Percentiles rank a stretch among this genome's conserved stretches.
phyloP scores from a whole-genome alignment of 352 stramenopile genomes.

The Achlya hypogyna region DNA sequence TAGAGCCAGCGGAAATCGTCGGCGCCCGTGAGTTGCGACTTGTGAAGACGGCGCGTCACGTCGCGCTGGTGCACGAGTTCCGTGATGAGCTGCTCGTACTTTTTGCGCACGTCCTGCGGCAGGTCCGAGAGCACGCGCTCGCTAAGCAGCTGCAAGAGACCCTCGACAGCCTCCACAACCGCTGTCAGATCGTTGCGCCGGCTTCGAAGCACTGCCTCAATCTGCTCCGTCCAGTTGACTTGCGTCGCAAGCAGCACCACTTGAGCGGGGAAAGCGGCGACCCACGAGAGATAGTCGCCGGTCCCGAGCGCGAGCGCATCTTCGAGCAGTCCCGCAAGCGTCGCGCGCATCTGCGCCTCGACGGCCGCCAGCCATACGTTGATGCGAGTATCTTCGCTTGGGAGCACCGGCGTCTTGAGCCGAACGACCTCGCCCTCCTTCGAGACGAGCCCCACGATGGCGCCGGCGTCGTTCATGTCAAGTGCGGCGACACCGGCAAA shows the following conservation, averaged over 20 bases:
- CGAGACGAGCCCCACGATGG: slow-evolving; percentile 92
- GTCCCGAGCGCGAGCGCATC: slow-evolving; percentile 81
- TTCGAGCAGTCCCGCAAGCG: slow-evolving; percentile 92
- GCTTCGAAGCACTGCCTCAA: slow-evolving; percentile 86
- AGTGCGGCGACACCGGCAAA: slow-evolving; percentile 96
- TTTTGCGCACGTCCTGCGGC: slow-evolving; percentile 92
- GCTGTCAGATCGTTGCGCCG: slow-evolving; percentile 32
- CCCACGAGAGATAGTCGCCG: slow-evolving; percentile 93
- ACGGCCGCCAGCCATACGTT: slow-evolving; percentile 96
- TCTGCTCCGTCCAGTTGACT: slow-evolving; percentile 94
- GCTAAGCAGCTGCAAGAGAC: slow-evolving; percentile 92
- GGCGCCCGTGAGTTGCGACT: slow-evolving; percentile 65
- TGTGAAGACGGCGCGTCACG: slow-evolving; percentile 89
- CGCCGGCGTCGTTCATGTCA: slow-evolving; percentile 64
- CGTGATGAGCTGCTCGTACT: slow-evolving; percentile 99
- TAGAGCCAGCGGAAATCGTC: slow-evolving; percentile 99
- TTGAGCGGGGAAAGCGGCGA: slow-evolving; percentile 96
- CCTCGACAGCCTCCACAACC: slow-evolving; percentile 60
- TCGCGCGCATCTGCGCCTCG: slow-evolving; percentile 95
- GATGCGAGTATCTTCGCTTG: slow-evolving; percentile 84
- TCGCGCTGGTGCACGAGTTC: slow-evolving; percentile 99
- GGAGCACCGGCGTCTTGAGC: slow-evolving; percentile 89
- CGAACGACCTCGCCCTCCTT: slow-evolving; percentile 98
- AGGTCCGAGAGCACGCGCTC: slow-evolving; percentile 93
- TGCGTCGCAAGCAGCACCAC: slow-evolving; percentile 98